These are phyloP conservation scores for Globisporangium paroecandrum DNA, from an alignment of 352 stramenopile species.

Conservation along the genomic window DNA sequence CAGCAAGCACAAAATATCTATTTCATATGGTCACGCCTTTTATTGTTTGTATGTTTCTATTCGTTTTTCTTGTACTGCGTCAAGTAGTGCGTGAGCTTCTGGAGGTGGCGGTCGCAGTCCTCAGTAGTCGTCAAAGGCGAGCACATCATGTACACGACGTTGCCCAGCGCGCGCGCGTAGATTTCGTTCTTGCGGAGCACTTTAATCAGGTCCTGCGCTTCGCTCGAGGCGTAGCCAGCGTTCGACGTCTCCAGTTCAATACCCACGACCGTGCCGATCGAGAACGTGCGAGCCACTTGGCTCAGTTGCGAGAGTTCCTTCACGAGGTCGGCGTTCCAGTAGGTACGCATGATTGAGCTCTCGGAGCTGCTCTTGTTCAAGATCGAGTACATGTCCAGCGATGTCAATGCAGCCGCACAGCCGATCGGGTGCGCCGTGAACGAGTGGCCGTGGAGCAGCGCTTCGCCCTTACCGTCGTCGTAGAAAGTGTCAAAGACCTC, in stretches of 20 bases:
- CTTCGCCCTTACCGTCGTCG: slow-evolving; percentile 80
- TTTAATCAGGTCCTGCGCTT: slow-evolving; percentile 58
- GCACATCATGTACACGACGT: slow-evolving; percentile 86
- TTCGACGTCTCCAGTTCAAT: slow-evolving; percentile 62
- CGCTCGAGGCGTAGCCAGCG: slow-evolving; percentile 64
- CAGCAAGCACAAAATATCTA: background rate
- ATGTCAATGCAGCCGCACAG: slow-evolving; percentile 85
- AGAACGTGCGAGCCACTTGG: slow-evolving; percentile 62
- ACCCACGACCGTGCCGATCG: slow-evolving; percentile 75
- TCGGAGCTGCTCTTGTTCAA: slow-evolving; percentile 26
- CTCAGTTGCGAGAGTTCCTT: slow-evolving; percentile 45
- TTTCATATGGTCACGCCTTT: background rate
- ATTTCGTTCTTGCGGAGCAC: slow-evolving; percentile 59
- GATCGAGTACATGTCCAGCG: slow-evolving; percentile 86
- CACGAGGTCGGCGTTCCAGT: slow-evolving; percentile 57
- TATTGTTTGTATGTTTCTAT: background rate
- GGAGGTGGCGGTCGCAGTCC: slow-evolving; percentile 62
- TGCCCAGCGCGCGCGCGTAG: slow-evolving; percentile 77
- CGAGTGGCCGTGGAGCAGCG: slow-evolving; percentile 89
- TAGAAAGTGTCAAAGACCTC: slow-evolving; percentile 90
- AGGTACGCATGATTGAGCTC: slow-evolving; percentile 27
- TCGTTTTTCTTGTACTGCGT: slow-evolving; percentile 17
- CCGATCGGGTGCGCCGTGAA: slow-evolving; percentile 91
- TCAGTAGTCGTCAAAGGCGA: slow-evolving; percentile 65
- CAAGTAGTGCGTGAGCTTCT: slow-evolving; percentile 43